Evolutionary conservation across 2,329 filamentous ascomycete species (phyloP).

Genomic region (Pseudogymnoascus sp.): DNA sequence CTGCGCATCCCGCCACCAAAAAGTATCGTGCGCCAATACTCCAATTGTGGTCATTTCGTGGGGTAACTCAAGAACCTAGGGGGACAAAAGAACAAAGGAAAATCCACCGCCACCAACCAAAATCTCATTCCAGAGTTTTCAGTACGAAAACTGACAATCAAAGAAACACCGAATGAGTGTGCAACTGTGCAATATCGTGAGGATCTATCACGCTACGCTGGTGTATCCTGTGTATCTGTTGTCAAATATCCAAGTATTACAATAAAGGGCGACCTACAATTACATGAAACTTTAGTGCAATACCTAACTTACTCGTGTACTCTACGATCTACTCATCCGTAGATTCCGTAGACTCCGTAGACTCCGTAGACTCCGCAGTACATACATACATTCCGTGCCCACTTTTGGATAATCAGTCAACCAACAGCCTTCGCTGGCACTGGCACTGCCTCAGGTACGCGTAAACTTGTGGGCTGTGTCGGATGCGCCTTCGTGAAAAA

Average conservation of each 20-base stretch:
- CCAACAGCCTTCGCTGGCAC: neutral
- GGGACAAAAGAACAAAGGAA: neutral
- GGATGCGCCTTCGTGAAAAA: neutral
- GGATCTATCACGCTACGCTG: neutral
- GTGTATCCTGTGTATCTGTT: too few relatives aligned
- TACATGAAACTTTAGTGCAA: neutral
- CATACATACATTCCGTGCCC: too few relatives aligned
- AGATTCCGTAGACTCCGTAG: too few relatives aligned
- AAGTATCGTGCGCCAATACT: neutral
- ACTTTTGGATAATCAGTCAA: neutral
- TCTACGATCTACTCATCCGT: neutral
- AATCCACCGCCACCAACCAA: neutral
- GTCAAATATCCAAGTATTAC: neutral
- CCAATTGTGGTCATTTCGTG: neutral
- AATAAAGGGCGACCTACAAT: neutral
- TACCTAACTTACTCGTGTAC: neutral
- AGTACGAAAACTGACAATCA: neutral
- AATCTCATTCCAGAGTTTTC: neutral
- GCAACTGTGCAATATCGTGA: neutral
- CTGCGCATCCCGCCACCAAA: neutral
- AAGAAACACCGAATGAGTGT: neutral
- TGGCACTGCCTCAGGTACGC: neutral
- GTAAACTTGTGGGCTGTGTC: neutral
- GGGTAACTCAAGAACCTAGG: neutral
- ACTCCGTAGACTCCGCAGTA: too few relatives aligned